These are phyloP conservation scores for Gossypium rotundifolium DNA, from an alignment of 345 rosid genomes.

Conservation along the genomic window DNA sequence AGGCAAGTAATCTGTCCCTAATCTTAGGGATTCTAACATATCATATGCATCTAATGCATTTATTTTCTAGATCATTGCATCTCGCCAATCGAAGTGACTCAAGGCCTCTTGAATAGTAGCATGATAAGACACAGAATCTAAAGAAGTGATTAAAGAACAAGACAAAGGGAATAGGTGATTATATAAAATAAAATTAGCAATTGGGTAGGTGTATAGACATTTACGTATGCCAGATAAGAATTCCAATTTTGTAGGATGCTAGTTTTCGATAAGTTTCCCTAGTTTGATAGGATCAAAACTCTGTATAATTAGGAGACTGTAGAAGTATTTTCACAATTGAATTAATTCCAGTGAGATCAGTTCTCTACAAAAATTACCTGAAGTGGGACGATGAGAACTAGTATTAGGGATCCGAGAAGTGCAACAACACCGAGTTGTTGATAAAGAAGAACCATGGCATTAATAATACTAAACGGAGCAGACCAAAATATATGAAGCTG, in stretches of 20 bases:
- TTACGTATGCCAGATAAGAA: not conserved
- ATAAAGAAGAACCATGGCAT: conserved; percentile 81
- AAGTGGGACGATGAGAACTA: conserved; percentile 67
- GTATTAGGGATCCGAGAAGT: conserved; percentile 68
- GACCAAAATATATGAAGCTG: conserved; percentile 92
- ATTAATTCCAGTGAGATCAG: no score
- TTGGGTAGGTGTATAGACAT: no score
- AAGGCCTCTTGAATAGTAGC: no score
- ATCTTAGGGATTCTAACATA: no score
- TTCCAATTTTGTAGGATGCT: not conserved
- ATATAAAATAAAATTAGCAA: no score
- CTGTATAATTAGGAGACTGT: not conserved
- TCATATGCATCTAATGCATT: no score
- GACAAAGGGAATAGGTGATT: no score
- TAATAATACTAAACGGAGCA: conserved; percentile 79
- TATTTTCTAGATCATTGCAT: no score
- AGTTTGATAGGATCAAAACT: not conserved
- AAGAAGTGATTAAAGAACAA: no score
- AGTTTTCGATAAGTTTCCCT: not conserved
- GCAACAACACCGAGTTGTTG: conserved; percentile 89
- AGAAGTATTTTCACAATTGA: not conserved
- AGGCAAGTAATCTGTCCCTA: no score
- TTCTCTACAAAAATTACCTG: not conserved
- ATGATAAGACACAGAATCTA: no score
- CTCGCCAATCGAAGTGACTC: no score